Percentiles rank a stretch among this genome's conserved stretches.
phyloP scores from a whole-genome alignment of 345 rosid species.

The Rhodamnia argentea region DNA sequence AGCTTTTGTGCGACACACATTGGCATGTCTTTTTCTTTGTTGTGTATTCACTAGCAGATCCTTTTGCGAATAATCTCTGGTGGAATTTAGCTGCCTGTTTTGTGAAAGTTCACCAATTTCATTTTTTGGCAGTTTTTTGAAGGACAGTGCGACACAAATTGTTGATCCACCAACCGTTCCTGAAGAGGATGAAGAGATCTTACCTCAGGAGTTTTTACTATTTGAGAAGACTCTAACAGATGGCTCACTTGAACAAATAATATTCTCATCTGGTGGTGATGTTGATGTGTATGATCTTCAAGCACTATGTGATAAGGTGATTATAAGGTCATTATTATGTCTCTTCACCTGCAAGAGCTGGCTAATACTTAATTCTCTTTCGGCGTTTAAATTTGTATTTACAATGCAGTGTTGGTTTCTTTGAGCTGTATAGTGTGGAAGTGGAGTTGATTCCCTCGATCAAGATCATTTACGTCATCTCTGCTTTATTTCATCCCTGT shows the following conservation, averaged over 20 bases:
- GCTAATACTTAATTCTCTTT: background rate
- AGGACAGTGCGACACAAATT: constrained; percentile 52
- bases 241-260: constrained; percentile 66
- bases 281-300: constrained; percentile 91
- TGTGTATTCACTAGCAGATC: background rate
- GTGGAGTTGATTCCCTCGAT: background rate
- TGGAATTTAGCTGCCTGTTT: background rate
- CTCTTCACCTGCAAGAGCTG: background rate
- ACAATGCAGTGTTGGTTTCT: background rate
- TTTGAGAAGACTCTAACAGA: constrained; percentile 52
- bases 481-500: background rate
- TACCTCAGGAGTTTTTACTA: constrained; percentile 69
- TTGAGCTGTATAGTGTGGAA: background rate
- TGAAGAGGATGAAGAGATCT: constrained; percentile 53
- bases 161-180: constrained; percentile 49
- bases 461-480: background rate
- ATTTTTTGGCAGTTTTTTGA: constrained; percentile 34
- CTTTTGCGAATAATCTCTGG: background rate
- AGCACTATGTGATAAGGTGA: constrained; percentile 83
- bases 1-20: background rate
- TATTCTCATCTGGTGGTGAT: constrained; percentile 87
- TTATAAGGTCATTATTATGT: background rate
- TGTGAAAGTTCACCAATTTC: background rate
- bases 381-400: background rate
- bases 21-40: background rate